Base-by-base conservation (phyloP, 2,329 filamentous ascomycete genomes). In the Sporothrix phasma region DNA sequence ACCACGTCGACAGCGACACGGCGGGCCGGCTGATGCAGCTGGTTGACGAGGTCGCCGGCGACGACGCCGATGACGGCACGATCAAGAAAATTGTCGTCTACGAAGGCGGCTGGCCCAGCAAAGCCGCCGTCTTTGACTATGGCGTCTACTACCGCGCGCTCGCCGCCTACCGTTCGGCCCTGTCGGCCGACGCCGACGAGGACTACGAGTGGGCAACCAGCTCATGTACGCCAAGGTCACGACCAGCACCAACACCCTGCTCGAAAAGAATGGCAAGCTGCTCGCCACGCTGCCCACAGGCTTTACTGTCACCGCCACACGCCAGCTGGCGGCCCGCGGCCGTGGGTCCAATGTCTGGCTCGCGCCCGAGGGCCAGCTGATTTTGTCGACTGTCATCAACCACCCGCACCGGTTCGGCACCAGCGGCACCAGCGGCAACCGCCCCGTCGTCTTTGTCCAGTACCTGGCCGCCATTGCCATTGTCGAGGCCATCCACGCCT, bases 311-410 rank as follows among this genome's bases (percentile, higher is more conserved):
- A 88, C 89, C 0, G 93, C 94, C 0, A 94, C 92, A 0, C 91
- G 88, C 0, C 93, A 97, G 74, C 80, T 97, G 6, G 90, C 92
- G 0, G 94, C 88, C 7, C 86, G 94, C 43, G 94, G 94, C 7
- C 88, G 94, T 10, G 94, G 94, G 3, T 87, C 83, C 37, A 99
- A 99, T 70, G 90, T 97, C 66, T 99, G 94, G 94, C 86, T 99
- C 4, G 91, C 92, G 0, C 94, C 94, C 0, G 84, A 89, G 0
- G 94, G 94, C 0, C 86, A 85, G 41, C 81, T 97, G 5, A 88
- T 97, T 73, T 94, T 96, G 76, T 96, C 91, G 10, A 91, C 88
- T 0, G 85, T 95, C 45, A 85, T 99, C 68, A 89, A 90, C 67
- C 94, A 99, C 75, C 84, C 89, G 0, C 84, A 89, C 34, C 80